Evolutionary conservation across 768 basidiomycete genomes (phyloP), one percentile per base, ranked within the genome.

Genomic region (Russula foetens): DNA sequence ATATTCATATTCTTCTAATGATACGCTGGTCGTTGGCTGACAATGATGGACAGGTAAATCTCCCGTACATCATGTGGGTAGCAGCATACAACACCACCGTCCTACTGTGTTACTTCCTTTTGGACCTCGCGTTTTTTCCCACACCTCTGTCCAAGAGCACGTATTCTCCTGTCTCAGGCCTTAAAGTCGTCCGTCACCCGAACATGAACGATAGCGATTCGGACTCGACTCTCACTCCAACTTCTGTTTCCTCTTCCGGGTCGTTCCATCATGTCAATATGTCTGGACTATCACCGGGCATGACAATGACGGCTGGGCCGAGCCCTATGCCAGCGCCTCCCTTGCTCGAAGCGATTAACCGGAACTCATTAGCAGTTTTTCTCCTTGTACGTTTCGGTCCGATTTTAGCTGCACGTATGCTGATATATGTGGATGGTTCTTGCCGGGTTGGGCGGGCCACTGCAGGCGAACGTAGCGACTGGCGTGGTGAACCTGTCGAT

Each of bases 21-120:
- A 14, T 24, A 47, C 7, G 26, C 12, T 47, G 9, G 24, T 12
- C 7, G 33, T 28, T 19, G 21, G 35, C 12, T 46, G 49, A 26
- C 33, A n/a, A 24, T 28, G 11, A 29, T 5, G 17, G 45, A 19
- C 66, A 95, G 94, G 90, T 86, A 47, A 98, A 98, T 68, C 67
- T 92, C 31, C 80, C 89, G 4, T 98, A 99, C 72, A 84, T 94
- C 38, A 72, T 93, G 19, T 98, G 95, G 93, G 81, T 89, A 8
- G 81, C 83, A 1, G 93, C 91, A 11, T 96, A 83, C 82, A 98
- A 98, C 70, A 85, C 86, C 0, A 80, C 85, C 3, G 93, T 93
- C 75, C 74, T 98, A 17, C 77, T 93, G 6, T 84, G 81, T 14
- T 96, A 97, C 74, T 77, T 94, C 44, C 63, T 85, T 24, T 73